These are phyloP conservation scores for Picea glauca DNA, from an alignment of 75 land plant species.

Conservation along the genomic window DNA sequence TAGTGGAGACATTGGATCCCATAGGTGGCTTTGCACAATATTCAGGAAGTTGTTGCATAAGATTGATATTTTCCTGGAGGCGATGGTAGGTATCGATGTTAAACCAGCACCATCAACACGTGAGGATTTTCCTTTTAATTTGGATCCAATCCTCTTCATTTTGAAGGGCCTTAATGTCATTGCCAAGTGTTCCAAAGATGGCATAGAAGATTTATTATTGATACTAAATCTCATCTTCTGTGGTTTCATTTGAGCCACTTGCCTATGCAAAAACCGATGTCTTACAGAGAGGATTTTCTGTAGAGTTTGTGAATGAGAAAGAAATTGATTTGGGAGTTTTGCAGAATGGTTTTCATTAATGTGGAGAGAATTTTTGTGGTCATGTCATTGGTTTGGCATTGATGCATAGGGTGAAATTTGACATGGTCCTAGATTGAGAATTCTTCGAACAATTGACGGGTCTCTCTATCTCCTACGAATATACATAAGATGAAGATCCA, in stretches of 20 bases:
- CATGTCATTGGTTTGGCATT: slow-evolving; percentile 64
- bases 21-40: not conserved
- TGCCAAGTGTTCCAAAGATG: slow-evolving; percentile 49
- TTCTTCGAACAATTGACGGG: slow-evolving; percentile 71
- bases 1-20: no score
- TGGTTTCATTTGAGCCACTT: slow-evolving; percentile 44
- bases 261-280: slow-evolving; percentile 26
- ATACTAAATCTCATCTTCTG: slow-evolving; percentile 41
- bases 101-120: slow-evolving; percentile 4
- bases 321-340: no score
- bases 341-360: not conserved
- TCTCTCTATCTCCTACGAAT: slow-evolving; percentile 56
- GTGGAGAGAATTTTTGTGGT: slow-evolving; percentile 77
- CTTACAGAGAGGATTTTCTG: slow-evolving; percentile 63
- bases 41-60: slow-evolving; percentile 45
- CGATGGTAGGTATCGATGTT: slow-evolving; percentile 20
- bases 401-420: slow-evolving; percentile 73
- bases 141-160: slow-evolving; percentile 53
- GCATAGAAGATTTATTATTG: slow-evolving; percentile 30
- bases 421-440: slow-evolving; percentile 51
- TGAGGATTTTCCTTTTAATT: slow-evolving; percentile 16
- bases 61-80: slow-evolving; percentile 42
- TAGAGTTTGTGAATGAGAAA: slow-evolving; percentile 37
- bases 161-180: slow-evolving; percentile 60
- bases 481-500: slow-evolving; percentile 77